Evolutionary conservation across 2,329 filamentous ascomycete genomes (phyloP), one percentile per base, ranked within the genome.

Genomic region (Stemphylium beticola): DNA sequence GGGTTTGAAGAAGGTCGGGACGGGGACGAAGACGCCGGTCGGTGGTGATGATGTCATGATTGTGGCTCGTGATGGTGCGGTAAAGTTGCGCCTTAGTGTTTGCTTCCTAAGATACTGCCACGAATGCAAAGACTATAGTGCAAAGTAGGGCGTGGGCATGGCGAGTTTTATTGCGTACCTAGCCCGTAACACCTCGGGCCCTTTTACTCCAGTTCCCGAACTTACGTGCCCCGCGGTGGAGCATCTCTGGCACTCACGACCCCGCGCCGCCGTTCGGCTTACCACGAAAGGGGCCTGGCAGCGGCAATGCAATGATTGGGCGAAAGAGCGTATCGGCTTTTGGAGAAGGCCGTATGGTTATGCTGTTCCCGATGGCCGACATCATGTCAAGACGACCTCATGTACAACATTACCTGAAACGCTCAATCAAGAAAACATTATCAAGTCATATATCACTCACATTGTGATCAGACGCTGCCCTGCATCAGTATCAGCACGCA

Each of bases 1-100:
- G 67, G 78, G 63, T 74, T 85, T 80, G 77, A 87, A 88, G 78
- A 89, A 88, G 44, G 86, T 88, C 5, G 86, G 86, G 38, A 86
- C 80, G 38, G 73, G 72, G 11, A 75, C 73, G 64, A 74, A 74
- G 58, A 74, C 72, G 58, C 72, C 73, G 6, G 71, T 71, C n/a
- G 72, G 71, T 46, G 71, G 71, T 45, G 65, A 64, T 52, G 61
- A 63, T 43, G 61, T 56, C 71, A 72, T 71, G 5, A 38, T 47
- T 55, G 50, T 55, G 47, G 56, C 50, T 61, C 45, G 58, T 60
- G 52, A 9, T 20, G 20, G 9, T 29, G 24, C 9, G 24, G 20
- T 34, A n/a, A 29, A 22, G 18, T 12, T 41, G 29, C 12, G n/a
- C 32, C 34, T 26, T 17, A 14, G 20, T 8, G 9, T 10, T 11